Evolutionary conservation across 768 basidiomycete genomes (phyloP).

Genomic region (Pleurotus platypus): DNA sequence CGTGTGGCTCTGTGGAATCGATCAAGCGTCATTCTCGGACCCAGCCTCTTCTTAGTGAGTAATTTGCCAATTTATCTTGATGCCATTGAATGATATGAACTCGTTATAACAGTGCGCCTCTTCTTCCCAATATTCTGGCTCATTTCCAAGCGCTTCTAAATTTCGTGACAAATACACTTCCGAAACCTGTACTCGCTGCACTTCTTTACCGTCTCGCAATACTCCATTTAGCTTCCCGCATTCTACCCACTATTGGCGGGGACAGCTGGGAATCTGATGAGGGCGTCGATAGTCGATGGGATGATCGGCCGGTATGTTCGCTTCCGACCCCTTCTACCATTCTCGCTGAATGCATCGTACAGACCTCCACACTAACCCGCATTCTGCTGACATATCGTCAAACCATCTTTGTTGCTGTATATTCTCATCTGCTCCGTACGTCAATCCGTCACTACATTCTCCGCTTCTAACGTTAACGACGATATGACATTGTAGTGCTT

Average conservation of each 20-base stretch:
- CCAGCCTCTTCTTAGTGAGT: slow-evolving; percentile 77
- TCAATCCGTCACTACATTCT: slow-evolving; percentile 35
- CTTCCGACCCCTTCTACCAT: neutral
- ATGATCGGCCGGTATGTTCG: slow-evolving; percentile 65
- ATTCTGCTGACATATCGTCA: slow-evolving; percentile 81
- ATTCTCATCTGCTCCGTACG: slow-evolving; percentile 72
- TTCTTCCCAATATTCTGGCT: slow-evolving; percentile 75
- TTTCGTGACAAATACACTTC: slow-evolving; percentile 81
- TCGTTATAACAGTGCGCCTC: slow-evolving; percentile 52
- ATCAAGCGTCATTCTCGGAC: slow-evolving; percentile 68
- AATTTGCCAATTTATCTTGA: neutral
- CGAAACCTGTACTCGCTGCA: slow-evolving; percentile 79
- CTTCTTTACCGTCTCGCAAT: slow-evolving; percentile 79
- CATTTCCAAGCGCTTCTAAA: slow-evolving; percentile 77
- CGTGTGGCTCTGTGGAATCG: slow-evolving; percentile 85
- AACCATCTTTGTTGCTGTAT: slow-evolving; percentile 81
- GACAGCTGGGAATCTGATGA: slow-evolving; percentile 75
- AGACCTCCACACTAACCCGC: slow-evolving; percentile 77
- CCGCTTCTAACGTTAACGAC: neutral
- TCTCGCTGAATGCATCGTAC: slow-evolving; percentile 3
- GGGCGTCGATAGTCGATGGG: slow-evolving; percentile 61
- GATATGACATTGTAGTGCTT: slow-evolving; percentile 45
- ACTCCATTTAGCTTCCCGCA: slow-evolving; percentile 76
- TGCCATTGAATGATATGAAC: neutral
- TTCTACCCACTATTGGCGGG: slow-evolving; percentile 80